These are phyloP conservation scores for Aspergillus sp. DNA, from an alignment of 2,329 filamentous ascomycete species.

Conservation along the genomic window DNA sequence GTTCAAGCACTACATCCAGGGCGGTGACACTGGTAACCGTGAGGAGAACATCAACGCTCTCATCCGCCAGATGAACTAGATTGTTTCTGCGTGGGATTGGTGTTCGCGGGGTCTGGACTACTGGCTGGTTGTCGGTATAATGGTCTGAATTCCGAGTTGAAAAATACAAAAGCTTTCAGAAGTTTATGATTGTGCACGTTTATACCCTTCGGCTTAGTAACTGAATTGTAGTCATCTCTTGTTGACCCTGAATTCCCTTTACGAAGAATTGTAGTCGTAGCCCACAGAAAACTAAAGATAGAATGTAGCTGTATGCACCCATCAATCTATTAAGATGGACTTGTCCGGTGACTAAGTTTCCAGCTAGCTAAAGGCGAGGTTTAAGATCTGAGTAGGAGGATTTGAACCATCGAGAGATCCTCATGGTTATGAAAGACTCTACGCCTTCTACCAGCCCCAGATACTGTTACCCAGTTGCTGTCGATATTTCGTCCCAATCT, in stretches of 20 bases:
- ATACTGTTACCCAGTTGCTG: no score
- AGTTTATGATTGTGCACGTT: constrained; percentile 23
- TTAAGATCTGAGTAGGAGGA: no score
- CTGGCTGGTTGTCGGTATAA: constrained; percentile 23
- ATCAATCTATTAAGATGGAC: background rate
- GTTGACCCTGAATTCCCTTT: background rate
- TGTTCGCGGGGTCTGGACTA: constrained; percentile 31
- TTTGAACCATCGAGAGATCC: no score
- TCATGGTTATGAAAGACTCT: no score
- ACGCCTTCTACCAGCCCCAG: no score
- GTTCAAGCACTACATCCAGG: constrained; percentile 99
- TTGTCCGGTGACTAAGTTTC: no score
- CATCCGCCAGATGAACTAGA: constrained; percentile 98
- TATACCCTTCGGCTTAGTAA: constrained; percentile 6
- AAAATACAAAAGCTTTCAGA: constrained; percentile 34
- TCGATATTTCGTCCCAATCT: no score
- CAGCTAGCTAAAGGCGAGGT: no score
- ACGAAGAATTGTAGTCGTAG: no score
- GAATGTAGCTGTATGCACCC: background rate
- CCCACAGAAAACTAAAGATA: no score
- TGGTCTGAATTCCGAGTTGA: constrained; percentile 24
- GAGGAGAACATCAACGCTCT: constrained; percentile 97
- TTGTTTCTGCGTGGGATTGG: constrained; percentile 13
- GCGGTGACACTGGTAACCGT: constrained; percentile 97
- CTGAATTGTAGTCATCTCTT: constrained; percentile 4